Evolutionary conservation across 179 eudicot genomes (phyloP).

Genomic region (Beta macrorhiza): DNA sequence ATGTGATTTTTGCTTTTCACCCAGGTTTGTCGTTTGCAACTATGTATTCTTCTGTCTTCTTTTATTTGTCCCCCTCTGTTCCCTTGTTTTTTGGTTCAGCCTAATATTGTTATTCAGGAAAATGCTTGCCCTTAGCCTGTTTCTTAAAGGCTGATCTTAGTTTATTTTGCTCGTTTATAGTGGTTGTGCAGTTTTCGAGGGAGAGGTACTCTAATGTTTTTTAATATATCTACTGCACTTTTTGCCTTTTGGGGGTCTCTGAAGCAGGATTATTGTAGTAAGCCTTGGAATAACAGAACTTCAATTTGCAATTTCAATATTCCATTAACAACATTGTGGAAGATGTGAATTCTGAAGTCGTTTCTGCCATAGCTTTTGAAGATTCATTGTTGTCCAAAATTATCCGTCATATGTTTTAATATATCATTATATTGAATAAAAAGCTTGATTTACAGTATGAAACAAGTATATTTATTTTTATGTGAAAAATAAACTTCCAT

Average conservation of each 20-base stretch:
- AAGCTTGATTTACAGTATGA: too few relatives aligned
- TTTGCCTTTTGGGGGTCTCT: neutral
- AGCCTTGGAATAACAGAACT: neutral
- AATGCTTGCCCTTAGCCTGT: neutral
- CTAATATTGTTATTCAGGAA: neutral
- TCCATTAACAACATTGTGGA: neutral
- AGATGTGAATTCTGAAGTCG: neutral
- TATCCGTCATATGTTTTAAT: neutral
- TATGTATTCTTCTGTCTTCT: neutral
- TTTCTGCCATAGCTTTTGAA: neutral
- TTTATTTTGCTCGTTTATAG: neutral
- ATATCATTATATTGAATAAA: too few relatives aligned
- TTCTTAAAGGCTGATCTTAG: neutral
- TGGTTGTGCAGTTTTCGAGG: neutral
- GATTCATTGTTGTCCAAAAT: neutral
- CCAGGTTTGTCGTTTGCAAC: slow-evolving; percentile 4
- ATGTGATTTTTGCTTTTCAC: slow-evolving; percentile 13
- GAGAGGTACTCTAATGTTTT: neutral
- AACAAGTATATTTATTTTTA: too few relatives aligned
- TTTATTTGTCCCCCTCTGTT: neutral
- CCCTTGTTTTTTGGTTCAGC: neutral
- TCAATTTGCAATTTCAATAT: neutral
- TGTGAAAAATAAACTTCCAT: too few relatives aligned
- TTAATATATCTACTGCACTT: neutral
- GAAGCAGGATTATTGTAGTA: neutral